phyloP scores from a whole-genome alignment of 169 alveolate genomes.

The Plasmodium gallinaceum region DNA sequence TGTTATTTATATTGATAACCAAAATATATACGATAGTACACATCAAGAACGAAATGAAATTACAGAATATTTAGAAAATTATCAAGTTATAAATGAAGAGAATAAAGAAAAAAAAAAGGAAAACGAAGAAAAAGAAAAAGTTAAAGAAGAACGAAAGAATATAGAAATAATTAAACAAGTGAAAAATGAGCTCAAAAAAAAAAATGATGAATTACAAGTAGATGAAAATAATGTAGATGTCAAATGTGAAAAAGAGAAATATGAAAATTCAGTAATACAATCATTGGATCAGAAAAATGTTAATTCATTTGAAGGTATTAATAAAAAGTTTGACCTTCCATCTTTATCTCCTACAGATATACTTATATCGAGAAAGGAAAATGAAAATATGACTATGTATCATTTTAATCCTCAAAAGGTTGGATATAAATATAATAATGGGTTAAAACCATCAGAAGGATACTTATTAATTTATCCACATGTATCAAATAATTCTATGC shows the following conservation, averaged over 20 bases:
- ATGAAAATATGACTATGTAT: conserved; percentile 30
- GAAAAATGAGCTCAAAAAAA: conserved; percentile 1
- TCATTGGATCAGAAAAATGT: conserved; percentile 18
- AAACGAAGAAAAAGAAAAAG: not conserved
- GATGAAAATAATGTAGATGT: not conserved
- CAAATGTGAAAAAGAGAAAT: conserved; percentile 3
- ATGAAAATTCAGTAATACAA: conserved; percentile 16
- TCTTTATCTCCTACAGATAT: conserved; percentile 36
- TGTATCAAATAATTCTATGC: conserved; percentile 13
- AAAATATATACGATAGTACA: not conserved
- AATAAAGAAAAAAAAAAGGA: not conserved
- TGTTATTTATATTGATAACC: not conserved
- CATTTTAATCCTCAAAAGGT: conserved; percentile 43
- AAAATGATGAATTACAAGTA: not conserved
- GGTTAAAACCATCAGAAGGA: conserved; percentile 59
- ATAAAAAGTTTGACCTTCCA: conserved; percentile 9
- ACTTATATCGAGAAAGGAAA: conserved; percentile 28
- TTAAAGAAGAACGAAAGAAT: not conserved
- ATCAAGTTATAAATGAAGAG: not conserved
- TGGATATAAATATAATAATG: conserved; percentile 42
- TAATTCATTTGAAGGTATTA: conserved; percentile 16
- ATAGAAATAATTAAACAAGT: conserved; percentile 11
- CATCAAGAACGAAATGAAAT: not conserved
- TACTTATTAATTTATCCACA: conserved; percentile 52
- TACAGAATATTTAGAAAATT: not conserved